Conservation (phyloP, 208 protist species). For the Trypanosoma theileri region DNA sequence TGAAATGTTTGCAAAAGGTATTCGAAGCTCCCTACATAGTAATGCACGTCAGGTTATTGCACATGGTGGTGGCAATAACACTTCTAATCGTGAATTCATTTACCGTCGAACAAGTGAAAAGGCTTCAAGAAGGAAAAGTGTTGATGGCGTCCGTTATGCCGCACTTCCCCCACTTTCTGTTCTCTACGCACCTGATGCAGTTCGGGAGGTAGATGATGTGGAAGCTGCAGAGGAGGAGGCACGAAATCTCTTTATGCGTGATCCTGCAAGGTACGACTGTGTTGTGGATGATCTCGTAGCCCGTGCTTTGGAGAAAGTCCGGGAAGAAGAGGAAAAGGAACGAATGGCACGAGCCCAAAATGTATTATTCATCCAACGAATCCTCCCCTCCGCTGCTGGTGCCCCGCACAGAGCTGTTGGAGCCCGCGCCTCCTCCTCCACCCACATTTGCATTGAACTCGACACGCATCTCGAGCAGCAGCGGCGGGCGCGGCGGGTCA, state of each 20-base stretch:
- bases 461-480: conserved; percentile 73
- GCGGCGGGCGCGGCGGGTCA: conserved; percentile 70
- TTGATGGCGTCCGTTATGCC: not conserved
- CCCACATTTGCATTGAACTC: conserved; percentile 34
- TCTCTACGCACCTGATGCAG: conserved; percentile 15
- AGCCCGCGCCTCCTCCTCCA: too few relatives aligned
- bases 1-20: conserved; percentile 3
- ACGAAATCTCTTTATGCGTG: conserved; percentile 68
- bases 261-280: conserved; percentile 76
- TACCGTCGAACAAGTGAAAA: not conserved
- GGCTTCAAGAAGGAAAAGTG: not conserved
- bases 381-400: too few relatives aligned
- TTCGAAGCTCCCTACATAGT: conserved; percentile 4
- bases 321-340: conserved; percentile 9
- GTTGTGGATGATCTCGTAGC: conserved; percentile 78
- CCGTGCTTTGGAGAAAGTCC: conserved; percentile 31
- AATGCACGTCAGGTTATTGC: conserved; percentile 6
- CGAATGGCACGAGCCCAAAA: not conserved
- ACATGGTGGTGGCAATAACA: not conserved
- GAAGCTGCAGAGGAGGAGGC: conserved; percentile 63
- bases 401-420: too few relatives aligned
- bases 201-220: conserved; percentile 43
- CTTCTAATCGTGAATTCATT: not conserved
- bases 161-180: conserved; percentile 7
- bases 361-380: too few relatives aligned